A percentile compares a stretch with the other conserved stretches of the same genome.
Evolutionary conservation across 2,329 filamentous ascomycete genomes (phyloP).

Genomic region (Aspergillus sp.): DNA sequence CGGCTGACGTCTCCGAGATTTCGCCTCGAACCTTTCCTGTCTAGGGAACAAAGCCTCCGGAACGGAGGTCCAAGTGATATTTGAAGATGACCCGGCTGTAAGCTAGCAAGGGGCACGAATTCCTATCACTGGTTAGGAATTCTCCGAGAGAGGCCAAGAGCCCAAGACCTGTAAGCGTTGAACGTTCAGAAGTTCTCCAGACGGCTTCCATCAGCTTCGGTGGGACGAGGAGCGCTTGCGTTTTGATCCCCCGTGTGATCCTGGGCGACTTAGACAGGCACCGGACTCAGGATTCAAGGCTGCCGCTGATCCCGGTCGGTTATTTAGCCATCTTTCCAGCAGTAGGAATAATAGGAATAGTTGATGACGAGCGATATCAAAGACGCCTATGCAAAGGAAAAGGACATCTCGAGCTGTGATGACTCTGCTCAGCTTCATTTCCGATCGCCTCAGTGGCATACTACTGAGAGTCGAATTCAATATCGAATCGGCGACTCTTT

Average conservation of each 20-base stretch:
- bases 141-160: constrained; percentile 15
- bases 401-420: neutral
- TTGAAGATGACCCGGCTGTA: neutral
- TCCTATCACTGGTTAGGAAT: constrained; percentile 15
- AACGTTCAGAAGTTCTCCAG: neutral
- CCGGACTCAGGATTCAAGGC: neutral
- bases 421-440: neutral
- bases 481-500: neutral
- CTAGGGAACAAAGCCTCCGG: constrained; percentile 1
- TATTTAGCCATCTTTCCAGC: neutral
- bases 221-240: neutral
- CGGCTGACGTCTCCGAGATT: constrained; percentile 15
- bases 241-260: neutral
- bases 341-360: neutral
- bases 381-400: neutral
- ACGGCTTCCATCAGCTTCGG: constrained; percentile 7
- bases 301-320: neutral
- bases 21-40: constrained; percentile 14
- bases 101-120: constrained; percentile 1
- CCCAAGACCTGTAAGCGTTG: neutral
- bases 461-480: neutral
- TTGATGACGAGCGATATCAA: neutral
- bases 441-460: neutral
- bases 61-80: neutral
- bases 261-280: neutral